phyloP scores from a whole-genome alignment of 2,329 filamentous ascomycete genomes.

The Scleromitrula shiraiana region DNA sequence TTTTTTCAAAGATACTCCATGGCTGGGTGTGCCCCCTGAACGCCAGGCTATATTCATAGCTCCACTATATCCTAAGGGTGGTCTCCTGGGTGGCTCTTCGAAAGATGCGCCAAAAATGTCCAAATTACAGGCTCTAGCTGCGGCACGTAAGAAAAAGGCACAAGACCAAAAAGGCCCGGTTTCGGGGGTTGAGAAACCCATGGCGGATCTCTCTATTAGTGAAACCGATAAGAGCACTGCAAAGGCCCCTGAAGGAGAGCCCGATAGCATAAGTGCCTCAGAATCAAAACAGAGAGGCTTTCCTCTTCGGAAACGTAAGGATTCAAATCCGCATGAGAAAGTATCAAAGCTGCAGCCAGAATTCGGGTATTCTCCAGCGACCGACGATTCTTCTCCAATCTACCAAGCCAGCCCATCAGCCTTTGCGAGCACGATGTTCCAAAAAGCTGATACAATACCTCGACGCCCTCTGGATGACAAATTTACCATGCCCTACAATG shows the following conservation, averaged over 20 bases:
- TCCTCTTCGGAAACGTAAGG: slow-evolving; percentile 28
- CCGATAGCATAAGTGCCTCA: neutral
- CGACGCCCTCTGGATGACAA: slow-evolving; percentile 15
- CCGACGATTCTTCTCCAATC: slow-evolving; percentile 11
- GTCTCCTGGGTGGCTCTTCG: slow-evolving; percentile 71
- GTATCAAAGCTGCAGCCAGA: slow-evolving; percentile 12
- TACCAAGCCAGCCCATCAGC: slow-evolving; percentile 31
- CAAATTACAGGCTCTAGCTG: slow-evolving; percentile 84
- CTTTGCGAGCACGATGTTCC: slow-evolving; percentile 38
- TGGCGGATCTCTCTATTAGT: slow-evolving; percentile 19
- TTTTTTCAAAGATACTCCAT: slow-evolving; percentile 80
- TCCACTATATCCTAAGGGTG: slow-evolving; percentile 49
- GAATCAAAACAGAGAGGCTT: slow-evolving; percentile 18
- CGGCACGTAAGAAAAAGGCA: slow-evolving; percentile 75
- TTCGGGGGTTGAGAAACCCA: slow-evolving; percentile 22
- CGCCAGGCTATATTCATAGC: slow-evolving; percentile 59
- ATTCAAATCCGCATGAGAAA: slow-evolving; percentile 28
- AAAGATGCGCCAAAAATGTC: slow-evolving; percentile 63
- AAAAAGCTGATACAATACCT: slow-evolving; percentile 18
- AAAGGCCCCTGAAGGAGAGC: neutral
- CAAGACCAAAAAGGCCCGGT: slow-evolving; percentile 44
- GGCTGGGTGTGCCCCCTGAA: slow-evolving; percentile 64
- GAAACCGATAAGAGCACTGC: neutral
- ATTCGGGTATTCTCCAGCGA: neutral
- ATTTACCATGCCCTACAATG: slow-evolving; percentile 35